Conservation (phyloP, 495 filamentous ascomycete genomes). For the Pseudomonodictys pantanalensis region DNA sequence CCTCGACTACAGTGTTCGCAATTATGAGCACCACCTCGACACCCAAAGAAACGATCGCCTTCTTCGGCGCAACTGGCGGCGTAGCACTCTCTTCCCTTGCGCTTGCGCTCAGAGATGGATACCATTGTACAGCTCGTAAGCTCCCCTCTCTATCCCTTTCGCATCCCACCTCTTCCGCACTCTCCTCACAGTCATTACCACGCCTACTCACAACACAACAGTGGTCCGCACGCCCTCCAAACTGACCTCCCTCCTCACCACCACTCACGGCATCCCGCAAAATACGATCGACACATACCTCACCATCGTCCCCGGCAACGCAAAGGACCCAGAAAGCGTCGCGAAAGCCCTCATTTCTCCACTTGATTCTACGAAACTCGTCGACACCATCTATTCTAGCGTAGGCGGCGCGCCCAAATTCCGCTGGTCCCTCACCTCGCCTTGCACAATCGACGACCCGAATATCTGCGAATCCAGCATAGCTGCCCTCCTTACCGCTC, state of each 20-base stretch:
- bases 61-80: slow-evolving; percentile 3
- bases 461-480: slow-evolving; percentile 56
- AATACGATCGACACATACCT: slow-evolving; percentile 32
- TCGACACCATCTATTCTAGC: slow-evolving; percentile 39
- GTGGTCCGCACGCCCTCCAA: slow-evolving; percentile 60
- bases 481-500: slow-evolving; percentile 46
- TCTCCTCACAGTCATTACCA: neutral
- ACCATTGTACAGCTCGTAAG: slow-evolving; percentile 34
- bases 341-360: slow-evolving; percentile 25
- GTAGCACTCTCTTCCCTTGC: neutral
- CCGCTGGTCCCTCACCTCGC: slow-evolving; percentile 32
- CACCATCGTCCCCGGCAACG: slow-evolving; percentile 38
- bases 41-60: too few relatives aligned
- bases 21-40: too few relatives aligned
- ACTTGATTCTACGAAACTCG: slow-evolving; percentile 10
- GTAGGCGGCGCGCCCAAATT: slow-evolving; percentile 37
- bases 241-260: slow-evolving; percentile 49
- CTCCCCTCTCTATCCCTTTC: neutral
- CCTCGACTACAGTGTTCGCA: too few relatives aligned
- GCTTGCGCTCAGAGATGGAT: slow-evolving; percentile 26
- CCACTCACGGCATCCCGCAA: slow-evolving; percentile 30
- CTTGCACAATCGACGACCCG: slow-evolving; percentile 51
- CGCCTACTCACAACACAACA: slow-evolving; percentile 13
- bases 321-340: slow-evolving; percentile 34
- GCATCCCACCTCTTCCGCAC: too few relatives aligned